Evolutionary conservation across 2,329 filamentous ascomycete species (phyloP).

Genomic region (Fusarium pseudonygamai): DNA sequence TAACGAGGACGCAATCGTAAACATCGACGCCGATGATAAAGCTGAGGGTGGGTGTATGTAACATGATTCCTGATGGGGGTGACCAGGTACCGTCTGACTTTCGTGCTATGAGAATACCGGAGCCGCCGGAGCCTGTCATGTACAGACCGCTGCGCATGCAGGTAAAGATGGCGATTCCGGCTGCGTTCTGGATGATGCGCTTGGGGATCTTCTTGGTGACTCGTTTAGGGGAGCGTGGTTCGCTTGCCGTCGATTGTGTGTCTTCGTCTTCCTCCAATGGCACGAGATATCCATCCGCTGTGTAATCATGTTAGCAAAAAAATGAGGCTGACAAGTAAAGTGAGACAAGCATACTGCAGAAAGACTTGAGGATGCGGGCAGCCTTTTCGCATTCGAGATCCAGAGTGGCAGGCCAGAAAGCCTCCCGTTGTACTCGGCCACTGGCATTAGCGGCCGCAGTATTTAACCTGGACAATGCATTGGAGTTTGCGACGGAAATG

Average conservation of each 20-base stretch:
- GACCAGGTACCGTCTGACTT: constrained; percentile 91
- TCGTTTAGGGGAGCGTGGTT: constrained; percentile 61
- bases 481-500: constrained; percentile 30
- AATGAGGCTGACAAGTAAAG: background rate
- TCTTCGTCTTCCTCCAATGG: constrained; percentile 53
- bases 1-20: constrained; percentile 93
- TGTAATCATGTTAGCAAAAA: constrained; percentile 31
- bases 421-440: constrained; percentile 61
- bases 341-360: constrained; percentile 71
- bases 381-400: constrained; percentile 94
- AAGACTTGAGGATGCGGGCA: constrained; percentile 86
- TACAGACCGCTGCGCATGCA: constrained; percentile 94
- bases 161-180: constrained; percentile 92
- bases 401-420: constrained; percentile 85
- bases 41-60: constrained; percentile 88
- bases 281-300: constrained; percentile 66
- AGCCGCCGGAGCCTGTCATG: constrained; percentile 90
- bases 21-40: constrained; percentile 94
- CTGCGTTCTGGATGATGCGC: constrained; percentile 86
- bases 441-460: constrained; percentile 47
- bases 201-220: constrained; percentile 84
- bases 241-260: constrained; percentile 43
- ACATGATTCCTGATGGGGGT: constrained; percentile 87
- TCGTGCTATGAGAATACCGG: constrained; percentile 84
- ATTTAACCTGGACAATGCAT: constrained; percentile 48